These are phyloP conservation scores for Dissophora ornata DNA, from an alignment of 192 early-diverging fungal species.

Conservation along the genomic window DNA sequence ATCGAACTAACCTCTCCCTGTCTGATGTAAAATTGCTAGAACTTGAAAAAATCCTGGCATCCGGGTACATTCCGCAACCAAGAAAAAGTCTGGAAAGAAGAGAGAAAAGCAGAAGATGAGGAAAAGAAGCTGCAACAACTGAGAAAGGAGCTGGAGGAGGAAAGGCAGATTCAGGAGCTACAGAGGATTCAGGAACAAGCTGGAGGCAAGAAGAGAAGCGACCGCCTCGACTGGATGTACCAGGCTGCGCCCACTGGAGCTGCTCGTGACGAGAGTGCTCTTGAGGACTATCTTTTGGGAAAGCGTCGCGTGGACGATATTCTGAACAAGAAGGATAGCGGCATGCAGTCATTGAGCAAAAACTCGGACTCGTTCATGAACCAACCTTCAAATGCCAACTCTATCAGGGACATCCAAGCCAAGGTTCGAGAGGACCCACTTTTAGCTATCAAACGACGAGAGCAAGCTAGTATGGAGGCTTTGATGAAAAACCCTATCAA, in stretches of 20 bases:
- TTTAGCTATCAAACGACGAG: conserved; percentile 85
- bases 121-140: conserved; percentile 88
- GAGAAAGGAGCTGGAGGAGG: conserved; percentile 91
- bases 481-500: conserved; percentile 79
- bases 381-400: conserved; percentile 75
- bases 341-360: conserved; percentile 41
- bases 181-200: conserved; percentile 78
- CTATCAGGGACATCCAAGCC: conserved; percentile 77
- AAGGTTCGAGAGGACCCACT: conserved; percentile 96
- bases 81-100: conserved; percentile 89
- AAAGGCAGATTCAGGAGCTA: conserved; percentile 89
- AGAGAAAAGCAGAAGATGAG: conserved; percentile 87
- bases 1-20: neutral
- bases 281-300: conserved; percentile 92
- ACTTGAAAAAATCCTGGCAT: conserved; percentile 99
- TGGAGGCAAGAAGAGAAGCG: conserved; percentile 70
- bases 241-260: conserved; percentile 70
- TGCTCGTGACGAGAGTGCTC: conserved; percentile 65
- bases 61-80: conserved; percentile 91
- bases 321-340: conserved; percentile 56
- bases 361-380: conserved; percentile 33
- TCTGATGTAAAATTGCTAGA: conserved; percentile 50
- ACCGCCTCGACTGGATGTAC: conserved; percentile 98
- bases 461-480: conserved; percentile 82
- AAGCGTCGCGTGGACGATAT: conserved; percentile 83